phyloP scores from a whole-genome alignment of 2,329 filamentous ascomycete genomes.

The Xylariaceae sp. region DNA sequence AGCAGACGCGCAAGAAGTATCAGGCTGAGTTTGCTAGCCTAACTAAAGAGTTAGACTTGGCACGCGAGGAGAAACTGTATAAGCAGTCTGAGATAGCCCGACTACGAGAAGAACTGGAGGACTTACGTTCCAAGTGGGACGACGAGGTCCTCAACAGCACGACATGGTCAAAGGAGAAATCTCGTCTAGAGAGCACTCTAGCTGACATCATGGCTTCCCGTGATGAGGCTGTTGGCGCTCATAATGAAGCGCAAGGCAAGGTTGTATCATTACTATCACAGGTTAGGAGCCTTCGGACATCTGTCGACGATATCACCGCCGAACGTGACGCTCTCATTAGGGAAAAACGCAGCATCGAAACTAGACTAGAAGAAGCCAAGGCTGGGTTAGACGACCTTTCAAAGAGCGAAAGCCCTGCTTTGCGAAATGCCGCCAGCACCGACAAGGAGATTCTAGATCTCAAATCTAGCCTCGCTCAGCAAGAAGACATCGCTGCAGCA shows the following conservation, averaged over 20 bases:
- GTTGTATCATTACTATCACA: slow-evolving; percentile 90
- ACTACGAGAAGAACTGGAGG: slow-evolving; percentile 93
- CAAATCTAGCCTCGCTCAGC: slow-evolving; percentile 85
- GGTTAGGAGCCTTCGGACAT: slow-evolving; percentile 80
- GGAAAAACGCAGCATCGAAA: slow-evolving; percentile 89
- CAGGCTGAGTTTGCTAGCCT: slow-evolving; percentile 89
- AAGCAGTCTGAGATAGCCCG: slow-evolving; percentile 86
- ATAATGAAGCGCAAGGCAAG: slow-evolving; percentile 94
- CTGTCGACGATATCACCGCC: slow-evolving; percentile 82
- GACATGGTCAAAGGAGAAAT: slow-evolving; percentile 98
- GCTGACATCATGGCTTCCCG: slow-evolving; percentile 89
- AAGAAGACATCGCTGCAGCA: slow-evolving; percentile 89
- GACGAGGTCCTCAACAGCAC: slow-evolving; percentile 97
- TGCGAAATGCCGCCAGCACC: slow-evolving; percentile 86
- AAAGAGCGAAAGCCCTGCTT: slow-evolving; percentile 81
- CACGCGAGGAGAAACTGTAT: slow-evolving; percentile 85
- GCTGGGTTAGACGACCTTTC: slow-evolving; percentile 87
- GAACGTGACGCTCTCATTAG: slow-evolving; percentile 85
- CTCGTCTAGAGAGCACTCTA: slow-evolving; percentile 85
- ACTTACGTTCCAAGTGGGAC: slow-evolving; percentile 95
- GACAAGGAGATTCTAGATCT: slow-evolving; percentile 90
- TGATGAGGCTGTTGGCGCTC: slow-evolving; percentile 89
- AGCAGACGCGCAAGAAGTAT: slow-evolving; percentile 97
- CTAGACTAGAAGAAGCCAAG: slow-evolving; percentile 84
- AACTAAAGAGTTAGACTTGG: slow-evolving; percentile 90